phyloP scores from a whole-genome alignment of 192 early-diverging fungal species.

The Obelidium mucronatum region DNA sequence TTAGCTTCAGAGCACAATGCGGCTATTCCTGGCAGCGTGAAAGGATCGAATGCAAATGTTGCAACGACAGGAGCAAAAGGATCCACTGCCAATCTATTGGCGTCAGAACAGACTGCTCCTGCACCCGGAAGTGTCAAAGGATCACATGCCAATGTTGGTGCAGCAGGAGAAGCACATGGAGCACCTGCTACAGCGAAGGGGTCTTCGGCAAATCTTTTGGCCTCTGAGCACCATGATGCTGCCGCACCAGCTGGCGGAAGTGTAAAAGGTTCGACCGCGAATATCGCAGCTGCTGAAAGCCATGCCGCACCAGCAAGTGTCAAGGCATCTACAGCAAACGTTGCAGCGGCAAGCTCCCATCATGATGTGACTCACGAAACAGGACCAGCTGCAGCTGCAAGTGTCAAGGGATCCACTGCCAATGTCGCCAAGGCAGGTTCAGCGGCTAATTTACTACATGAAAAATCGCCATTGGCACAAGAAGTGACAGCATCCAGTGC shows the following conservation, averaged over 20 bases:
- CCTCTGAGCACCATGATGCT: background rate
- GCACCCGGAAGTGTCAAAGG: background rate
- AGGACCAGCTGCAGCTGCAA: background rate
- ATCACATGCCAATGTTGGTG: constrained; percentile 5
- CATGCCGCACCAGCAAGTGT: background rate
- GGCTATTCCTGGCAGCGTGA: constrained; percentile 19
- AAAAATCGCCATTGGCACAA: no score
- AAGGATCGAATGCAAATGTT: constrained; percentile 22
- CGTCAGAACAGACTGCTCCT: background rate
- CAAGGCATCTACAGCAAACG: background rate
- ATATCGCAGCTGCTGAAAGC: background rate
- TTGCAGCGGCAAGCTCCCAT: background rate
- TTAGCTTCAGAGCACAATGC: background rate
- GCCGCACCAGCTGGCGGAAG: background rate
- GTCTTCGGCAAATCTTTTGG: background rate
- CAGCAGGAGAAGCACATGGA: background rate
- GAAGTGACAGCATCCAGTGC: no score
- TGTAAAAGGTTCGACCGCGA: background rate
- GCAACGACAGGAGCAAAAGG: background rate
- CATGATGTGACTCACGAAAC: background rate
- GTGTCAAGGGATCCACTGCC: constrained; percentile 18
- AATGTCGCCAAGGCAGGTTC: constrained; percentile 17
- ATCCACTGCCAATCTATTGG: background rate
- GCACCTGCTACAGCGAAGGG: background rate
- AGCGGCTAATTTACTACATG: background rate